Conservation (phyloP, 176 grass and related monocot genomes). For the Juncus effusus region DNA sequence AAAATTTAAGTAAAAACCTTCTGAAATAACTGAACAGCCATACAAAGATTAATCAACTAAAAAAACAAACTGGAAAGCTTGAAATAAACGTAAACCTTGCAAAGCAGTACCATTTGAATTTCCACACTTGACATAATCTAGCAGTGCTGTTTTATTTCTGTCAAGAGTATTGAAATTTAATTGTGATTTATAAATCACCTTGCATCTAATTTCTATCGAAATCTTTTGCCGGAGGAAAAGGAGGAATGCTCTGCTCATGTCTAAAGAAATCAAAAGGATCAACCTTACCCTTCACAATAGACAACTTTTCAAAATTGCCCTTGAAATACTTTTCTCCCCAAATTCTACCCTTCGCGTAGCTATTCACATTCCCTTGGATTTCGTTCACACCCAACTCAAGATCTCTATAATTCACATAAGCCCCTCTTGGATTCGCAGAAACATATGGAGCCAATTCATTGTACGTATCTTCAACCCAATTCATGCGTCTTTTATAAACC, state of each 20-base stretch:
- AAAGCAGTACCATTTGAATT: too few relatives aligned
- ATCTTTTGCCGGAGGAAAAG: conserved; percentile 6
- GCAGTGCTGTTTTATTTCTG: too few relatives aligned
- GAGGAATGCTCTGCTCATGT: conserved; percentile 86
- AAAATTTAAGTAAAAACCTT: too few relatives aligned
- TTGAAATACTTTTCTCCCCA: conserved; percentile 72
- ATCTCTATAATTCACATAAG: conserved; percentile 74
- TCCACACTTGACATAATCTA: too few relatives aligned
- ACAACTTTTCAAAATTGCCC: conserved; percentile 53
- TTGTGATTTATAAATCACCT: too few relatives aligned
- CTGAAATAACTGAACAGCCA: too few relatives aligned
- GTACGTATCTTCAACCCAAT: conserved; percentile 46
- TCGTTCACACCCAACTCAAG: conserved; percentile 60
- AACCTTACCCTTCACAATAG: conserved; percentile 56
- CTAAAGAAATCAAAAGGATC: conserved; percentile 76
- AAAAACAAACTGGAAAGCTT: too few relatives aligned
- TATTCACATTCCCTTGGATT: conserved; percentile 19
- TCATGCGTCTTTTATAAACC: conserved; percentile 32
- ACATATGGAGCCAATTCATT: conserved; percentile 47
- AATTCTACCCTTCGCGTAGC: conserved; percentile 38
- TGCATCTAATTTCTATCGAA: neutral
- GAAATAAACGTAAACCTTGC: too few relatives aligned
- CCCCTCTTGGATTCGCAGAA: conserved; percentile 44
- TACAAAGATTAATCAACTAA: too few relatives aligned
- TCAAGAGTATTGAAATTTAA: too few relatives aligned